These are phyloP conservation scores for Camellia lanceoleosa DNA, from an alignment of 148 eudicot species.

Conservation along the genomic window DNA sequence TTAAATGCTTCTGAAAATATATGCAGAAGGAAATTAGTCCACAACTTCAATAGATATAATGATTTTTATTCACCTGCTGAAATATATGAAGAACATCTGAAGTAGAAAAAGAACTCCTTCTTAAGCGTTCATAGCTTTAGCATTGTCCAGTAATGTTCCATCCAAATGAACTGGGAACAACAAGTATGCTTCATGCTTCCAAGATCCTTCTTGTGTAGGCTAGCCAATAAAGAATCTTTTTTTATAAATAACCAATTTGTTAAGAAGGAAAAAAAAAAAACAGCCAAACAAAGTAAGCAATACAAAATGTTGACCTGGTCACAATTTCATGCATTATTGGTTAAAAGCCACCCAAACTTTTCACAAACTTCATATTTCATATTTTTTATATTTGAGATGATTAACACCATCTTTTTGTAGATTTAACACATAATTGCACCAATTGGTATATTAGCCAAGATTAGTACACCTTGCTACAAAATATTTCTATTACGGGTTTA, in stretches of 20 bases:
- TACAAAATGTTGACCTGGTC: not conserved
- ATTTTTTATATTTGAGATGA: no score
- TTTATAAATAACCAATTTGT: constrained; percentile 2
- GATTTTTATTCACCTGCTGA: constrained; percentile 59
- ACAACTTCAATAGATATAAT: not conserved
- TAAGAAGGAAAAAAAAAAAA: not conserved
- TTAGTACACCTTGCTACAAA: no score
- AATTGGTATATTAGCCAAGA: no score
- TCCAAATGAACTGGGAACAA: constrained; percentile 87
- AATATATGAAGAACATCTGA: constrained; percentile 82
- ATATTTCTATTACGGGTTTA: no score
- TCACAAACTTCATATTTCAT: no score
- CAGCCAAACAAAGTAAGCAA: not conserved
- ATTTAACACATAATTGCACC: no score
- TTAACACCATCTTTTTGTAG: no score
- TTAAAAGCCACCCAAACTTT: no score
- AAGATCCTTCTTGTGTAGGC: constrained; percentile 72
- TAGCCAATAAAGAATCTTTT: constrained; percentile 18
- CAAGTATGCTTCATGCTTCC: constrained; percentile 94
- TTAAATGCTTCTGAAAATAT: not conserved
- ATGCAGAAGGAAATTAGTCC: not conserved
- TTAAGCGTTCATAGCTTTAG: constrained; percentile 63
- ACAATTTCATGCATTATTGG: no score
- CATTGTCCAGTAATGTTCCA: constrained; percentile 76
- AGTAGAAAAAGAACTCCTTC: constrained; percentile 78